Base-by-base conservation (phyloP, 2,329 filamentous ascomycete species). In the Neofusicoccum sp. region DNA sequence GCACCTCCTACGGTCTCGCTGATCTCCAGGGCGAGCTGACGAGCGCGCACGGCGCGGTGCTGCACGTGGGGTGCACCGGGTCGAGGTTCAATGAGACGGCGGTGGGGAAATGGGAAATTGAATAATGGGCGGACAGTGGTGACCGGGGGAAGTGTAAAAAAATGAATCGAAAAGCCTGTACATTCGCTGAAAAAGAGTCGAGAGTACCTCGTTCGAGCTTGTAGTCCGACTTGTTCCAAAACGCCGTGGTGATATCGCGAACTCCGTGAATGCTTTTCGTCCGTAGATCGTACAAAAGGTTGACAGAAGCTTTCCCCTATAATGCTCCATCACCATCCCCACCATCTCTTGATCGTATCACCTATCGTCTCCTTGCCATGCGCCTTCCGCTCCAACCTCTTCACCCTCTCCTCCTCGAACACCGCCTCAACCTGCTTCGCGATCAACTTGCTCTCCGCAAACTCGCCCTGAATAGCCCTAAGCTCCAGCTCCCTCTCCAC, bases 31-130 rank as follows among this genome's bases (percentile, higher is more conserved):
- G 68, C 31, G 79, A 81, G 0, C 73, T 89, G 62, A 74, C 71
- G 24, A 70, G 71, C 16, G 76, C 77, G 31, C 83, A 82, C 67
- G 84, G 85, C 49, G 80, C 79, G 1, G 62, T 81, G 14, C 86
- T 85, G 5, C 88, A 54, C 14, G 69, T 89, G 60, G 86, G 85
- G 4, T 89, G 86, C 75, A 76, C 78, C 0, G 86, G 86, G 0
- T 82, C 84, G 7, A 70, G 78, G 24, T 89, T 80, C 71, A 89
- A 88, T 69, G 76, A 80, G 64, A 89, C 86, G 12, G 78, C 70
- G 20, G 83, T 80, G 6, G 86, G 86, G 1, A 78, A 20, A 73
- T 62, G 81, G 81, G 20, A 81, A 79, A 2, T 67, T 68, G 2
- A 86, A 89, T 66, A 80, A 76, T 60, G 86, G 86, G 1, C 75